Base-by-base conservation (phyloP, 2,329 filamentous ascomycete genomes). In the Apiospora malaysiana region DNA sequence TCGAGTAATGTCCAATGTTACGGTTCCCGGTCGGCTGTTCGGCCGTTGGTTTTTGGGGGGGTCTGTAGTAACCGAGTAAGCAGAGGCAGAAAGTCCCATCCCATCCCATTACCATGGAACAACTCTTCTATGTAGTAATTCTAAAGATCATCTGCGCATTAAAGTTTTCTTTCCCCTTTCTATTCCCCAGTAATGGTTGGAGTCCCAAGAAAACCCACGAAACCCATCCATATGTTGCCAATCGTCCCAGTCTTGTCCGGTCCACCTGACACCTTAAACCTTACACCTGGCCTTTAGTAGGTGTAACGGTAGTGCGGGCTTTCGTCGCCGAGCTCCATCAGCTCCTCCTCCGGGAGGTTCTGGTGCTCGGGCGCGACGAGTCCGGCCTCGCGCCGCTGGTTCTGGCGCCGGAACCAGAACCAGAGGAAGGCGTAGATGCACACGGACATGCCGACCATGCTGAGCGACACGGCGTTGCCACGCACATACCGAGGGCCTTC, bases 391-490 rank as follows among this genome's bases (percentile, higher is more conserved):
- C 86, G 82, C 71, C 76, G 79, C 73, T 79, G 81, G 72, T 91
- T 91, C 76, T 84, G 79, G 18, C 80, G 74, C 46, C 78, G 75
- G 74, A 87, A 88, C 80, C 84, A 88, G 72, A 83, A 80, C 85
- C 86, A 89, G 81, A 91, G 82, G 40, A 87, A 80, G 3, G 79
- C 84, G 75, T 88, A 91, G 5, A 90, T 80, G 40, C 85, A 67
- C 0, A 84, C 85, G 0, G 88, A 84, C 75, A 90, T 82, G 2
- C 82, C 87, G 0, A 90, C 88, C 79, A 92, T 82, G 37, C 84
- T 83, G 65, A 92, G 80, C 4, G 88, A 90, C 12, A 91, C 84
- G 0, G 88, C 89, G 75, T 92, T 90, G 6, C 90, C 90, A 45
- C 84, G 84, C 47, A 89, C 82, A 76, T 89, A 92, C n/a, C 88